Percentiles rank a stretch among this genome's conserved stretches.
These are phyloP conservation scores for Fonsecaea multimorphosa DNA, from an alignment of 2,329 filamentous ascomycete species.

Conservation along the genomic window DNA sequence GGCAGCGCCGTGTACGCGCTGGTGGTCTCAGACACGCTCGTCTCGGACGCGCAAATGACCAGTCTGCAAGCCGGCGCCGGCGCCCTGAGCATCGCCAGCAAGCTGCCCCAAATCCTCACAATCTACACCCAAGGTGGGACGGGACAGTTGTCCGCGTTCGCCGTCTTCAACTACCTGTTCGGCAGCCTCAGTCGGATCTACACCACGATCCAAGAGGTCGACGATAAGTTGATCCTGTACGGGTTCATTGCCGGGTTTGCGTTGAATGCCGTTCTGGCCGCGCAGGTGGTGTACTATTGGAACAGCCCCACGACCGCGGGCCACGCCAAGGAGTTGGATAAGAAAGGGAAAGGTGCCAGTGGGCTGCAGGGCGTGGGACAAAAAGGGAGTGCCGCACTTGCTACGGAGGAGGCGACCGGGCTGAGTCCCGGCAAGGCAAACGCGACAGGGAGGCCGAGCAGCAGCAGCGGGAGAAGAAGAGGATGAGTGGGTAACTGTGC, in stretches of 20 bases:
- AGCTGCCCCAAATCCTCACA: conserved; percentile 88
- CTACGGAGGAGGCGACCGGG: conserved; percentile 33
- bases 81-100: conserved; percentile 81
- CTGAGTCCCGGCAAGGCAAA: conserved; percentile 21
- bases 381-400: conserved; percentile 30
- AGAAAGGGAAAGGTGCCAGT: neutral
- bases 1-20: conserved; percentile 72
- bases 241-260: conserved; percentile 88
- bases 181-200: conserved; percentile 95
- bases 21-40: conserved; percentile 66
- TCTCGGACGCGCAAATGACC: conserved; percentile 70
- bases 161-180: conserved; percentile 96
- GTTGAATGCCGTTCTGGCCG: conserved; percentile 85
- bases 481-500: conserved; percentile 25
- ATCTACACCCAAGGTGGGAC: conserved; percentile 86
- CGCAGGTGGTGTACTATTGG: conserved; percentile 97
- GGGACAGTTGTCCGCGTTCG: conserved; percentile 94
- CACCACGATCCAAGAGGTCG: conserved; percentile 95
- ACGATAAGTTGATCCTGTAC: conserved; percentile 95
- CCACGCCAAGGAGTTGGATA: conserved; percentile 35
- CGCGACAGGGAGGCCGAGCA: conserved; percentile 28
- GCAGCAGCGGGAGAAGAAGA: conserved; percentile 36
- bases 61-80: conserved; percentile 86
- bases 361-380: conserved; percentile 10
- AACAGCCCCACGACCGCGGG: conserved; percentile 57